phyloP scores from a whole-genome alignment of 768 basidiomycete genomes.

The Trichaptum fuscoviolaceum region DNA sequence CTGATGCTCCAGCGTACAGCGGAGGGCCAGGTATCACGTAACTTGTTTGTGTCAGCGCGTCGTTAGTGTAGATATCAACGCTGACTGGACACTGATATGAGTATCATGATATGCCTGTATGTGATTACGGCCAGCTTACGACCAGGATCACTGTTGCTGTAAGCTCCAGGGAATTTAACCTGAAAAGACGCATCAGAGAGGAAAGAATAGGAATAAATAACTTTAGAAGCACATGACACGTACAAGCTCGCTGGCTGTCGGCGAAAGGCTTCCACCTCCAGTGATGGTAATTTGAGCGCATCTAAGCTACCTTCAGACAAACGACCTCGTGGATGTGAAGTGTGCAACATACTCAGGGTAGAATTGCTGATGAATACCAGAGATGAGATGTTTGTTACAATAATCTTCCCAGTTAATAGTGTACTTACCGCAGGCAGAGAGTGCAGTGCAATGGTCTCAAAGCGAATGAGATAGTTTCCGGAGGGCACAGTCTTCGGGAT shows the following conservation, averaged over 20 bases:
- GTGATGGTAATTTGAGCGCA: constrained; percentile 12
- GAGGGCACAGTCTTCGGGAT: constrained; percentile 10
- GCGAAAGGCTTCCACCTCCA: constrained; percentile 11
- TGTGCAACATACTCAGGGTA: constrained; percentile 34
- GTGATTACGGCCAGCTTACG: constrained; percentile 17
- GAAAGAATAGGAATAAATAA: constrained; percentile 23
- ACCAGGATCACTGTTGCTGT: constrained; percentile 18
- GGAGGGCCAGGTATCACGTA: constrained; percentile 34
- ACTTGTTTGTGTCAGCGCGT: constrained; percentile 25
- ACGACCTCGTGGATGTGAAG: constrained; percentile 12
- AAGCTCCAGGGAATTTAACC: constrained; percentile 33
- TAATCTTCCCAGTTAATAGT: not conserved
- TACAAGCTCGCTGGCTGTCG: constrained; percentile 27
- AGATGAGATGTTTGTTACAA: not conserved
- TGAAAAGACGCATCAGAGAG: constrained; percentile 24
- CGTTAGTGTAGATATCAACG: constrained; percentile 34
- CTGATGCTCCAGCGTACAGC: constrained; percentile 2
- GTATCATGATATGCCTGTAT: not conserved
- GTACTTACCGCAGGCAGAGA: constrained; percentile 14
- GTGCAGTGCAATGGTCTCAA: constrained; percentile 16
- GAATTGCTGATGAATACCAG: constrained; percentile 25
- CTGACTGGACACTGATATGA: constrained; percentile 16
- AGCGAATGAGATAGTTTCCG: constrained; percentile 15
- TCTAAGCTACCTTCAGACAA: not conserved
- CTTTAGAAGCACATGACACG: constrained; percentile 32